Evolutionary conservation across 352 stramenopile species (phyloP).

Genomic region (Globisporangium rhizosaccharum): DNA sequence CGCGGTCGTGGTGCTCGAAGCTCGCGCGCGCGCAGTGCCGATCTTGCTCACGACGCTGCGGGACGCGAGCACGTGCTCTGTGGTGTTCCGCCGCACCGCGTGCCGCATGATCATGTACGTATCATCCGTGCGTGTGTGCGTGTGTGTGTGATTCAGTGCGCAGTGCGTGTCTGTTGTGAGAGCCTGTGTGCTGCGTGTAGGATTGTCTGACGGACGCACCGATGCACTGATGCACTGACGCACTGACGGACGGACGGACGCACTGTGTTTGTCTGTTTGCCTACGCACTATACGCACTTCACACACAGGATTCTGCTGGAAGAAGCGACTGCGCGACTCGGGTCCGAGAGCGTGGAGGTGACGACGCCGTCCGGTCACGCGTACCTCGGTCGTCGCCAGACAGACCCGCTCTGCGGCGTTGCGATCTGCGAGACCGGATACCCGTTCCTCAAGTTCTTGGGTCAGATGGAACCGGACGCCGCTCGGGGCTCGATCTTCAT

Average conservation of each 20-base stretch:
- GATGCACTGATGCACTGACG: neutral
- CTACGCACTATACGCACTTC: neutral
- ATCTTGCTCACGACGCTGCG: slow-evolving; percentile 46
- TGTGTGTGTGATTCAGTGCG: neutral
- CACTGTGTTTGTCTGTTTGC: neutral
- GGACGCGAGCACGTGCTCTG: slow-evolving; percentile 21
- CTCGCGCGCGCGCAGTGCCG: slow-evolving; percentile 33
- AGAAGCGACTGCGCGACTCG: slow-evolving; percentile 32
- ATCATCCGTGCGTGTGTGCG: neutral
- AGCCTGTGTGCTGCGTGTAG: neutral
- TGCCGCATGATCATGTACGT: slow-evolving; percentile 43
- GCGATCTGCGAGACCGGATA: slow-evolving; percentile 32
- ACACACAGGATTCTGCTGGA: slow-evolving; percentile 43
- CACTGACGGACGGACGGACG: neutral
- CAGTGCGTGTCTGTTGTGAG: neutral
- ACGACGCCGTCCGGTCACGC: slow-evolving; percentile 23
- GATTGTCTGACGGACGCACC: neutral
- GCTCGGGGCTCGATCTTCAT: slow-evolving; percentile 31
- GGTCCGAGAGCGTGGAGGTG: slow-evolving; percentile 28
- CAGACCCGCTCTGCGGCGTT: slow-evolving; percentile 29
- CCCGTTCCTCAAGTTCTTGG: slow-evolving; percentile 43
- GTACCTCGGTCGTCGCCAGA: slow-evolving; percentile 23
- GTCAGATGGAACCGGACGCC: slow-evolving; percentile 41
- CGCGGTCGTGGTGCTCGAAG: slow-evolving; percentile 36
- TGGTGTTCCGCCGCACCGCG: slow-evolving; percentile 30